Conservation (phyloP, 495 filamentous ascomycete genomes). For the Cercophora sp. region DNA sequence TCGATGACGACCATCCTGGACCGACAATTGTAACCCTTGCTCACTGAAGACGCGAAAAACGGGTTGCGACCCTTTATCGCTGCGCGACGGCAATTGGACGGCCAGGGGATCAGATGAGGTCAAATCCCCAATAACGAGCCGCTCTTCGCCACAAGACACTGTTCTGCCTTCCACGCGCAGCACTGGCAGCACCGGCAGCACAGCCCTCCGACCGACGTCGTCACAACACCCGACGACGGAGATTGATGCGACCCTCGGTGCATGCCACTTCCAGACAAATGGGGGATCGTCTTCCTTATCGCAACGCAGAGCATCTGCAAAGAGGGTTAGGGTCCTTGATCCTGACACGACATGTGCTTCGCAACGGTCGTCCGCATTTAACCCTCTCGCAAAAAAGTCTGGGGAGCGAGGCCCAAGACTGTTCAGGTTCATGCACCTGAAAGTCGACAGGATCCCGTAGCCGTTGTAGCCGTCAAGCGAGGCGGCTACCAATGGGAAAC, state of each 20-base stretch:
- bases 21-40: not conserved
- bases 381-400: not conserved
- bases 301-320: not conserved
- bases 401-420: not conserved
- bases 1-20: not conserved
- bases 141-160: slow-evolving; percentile 1
- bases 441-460: not conserved
- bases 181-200: not conserved
- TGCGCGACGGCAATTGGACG: not conserved
- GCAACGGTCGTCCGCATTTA: slow-evolving; percentile 2
- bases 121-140: not conserved
- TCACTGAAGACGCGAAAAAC: not conserved
- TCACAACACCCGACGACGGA: not conserved
- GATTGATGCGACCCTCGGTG: not conserved
- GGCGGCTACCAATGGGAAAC: not conserved
- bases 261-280: not conserved
- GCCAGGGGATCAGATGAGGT: not conserved
- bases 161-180: too few relatives aligned
- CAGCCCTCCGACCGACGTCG: not conserved
- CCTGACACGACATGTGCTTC: slow-evolving; percentile 1
- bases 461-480: not conserved
- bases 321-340: slow-evolving; percentile 3
- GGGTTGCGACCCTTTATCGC: not conserved
- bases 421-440: not conserved
- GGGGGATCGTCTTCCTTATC: not conserved